phyloP scores from a whole-genome alignment of 2,329 filamentous ascomycete species.

The Fusarium sp. region DNA sequence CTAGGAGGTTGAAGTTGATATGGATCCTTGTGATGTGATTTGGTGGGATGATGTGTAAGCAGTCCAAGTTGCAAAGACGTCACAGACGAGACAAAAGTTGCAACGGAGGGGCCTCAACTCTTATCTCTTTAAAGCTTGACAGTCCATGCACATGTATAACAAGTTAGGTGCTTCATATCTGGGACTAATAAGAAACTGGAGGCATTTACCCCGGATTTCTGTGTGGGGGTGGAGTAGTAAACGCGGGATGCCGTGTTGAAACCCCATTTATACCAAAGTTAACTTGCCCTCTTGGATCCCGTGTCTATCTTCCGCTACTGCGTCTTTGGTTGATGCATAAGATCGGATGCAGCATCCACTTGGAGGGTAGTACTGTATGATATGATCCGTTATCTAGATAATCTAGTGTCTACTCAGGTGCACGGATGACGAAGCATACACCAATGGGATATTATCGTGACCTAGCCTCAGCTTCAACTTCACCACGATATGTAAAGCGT shows the following conservation, averaged over 20 bases:
- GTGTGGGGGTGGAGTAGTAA: conserved; percentile 46
- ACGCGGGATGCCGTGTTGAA: conserved; percentile 38
- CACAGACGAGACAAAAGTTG: conserved; percentile 12
- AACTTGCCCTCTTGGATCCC: conserved; percentile 22
- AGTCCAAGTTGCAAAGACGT: conserved; percentile 9
- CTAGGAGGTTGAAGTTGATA: conserved; percentile 10
- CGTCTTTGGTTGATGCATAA: conserved; percentile 26
- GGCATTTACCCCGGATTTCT: conserved; percentile 38
- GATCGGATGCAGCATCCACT: conserved; percentile 30
- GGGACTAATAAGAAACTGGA: conserved; percentile 35
- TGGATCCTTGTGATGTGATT: conserved; percentile 27
- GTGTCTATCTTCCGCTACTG: conserved; percentile 31
- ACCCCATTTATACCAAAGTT: conserved; percentile 28
- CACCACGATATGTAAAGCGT: conserved; percentile 1
- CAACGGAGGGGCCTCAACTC: conserved; percentile 15
- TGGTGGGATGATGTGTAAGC: conserved; percentile 9
- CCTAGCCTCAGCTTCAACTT: conserved; percentile 6
- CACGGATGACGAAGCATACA: conserved; percentile 13
- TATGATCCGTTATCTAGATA: conserved; percentile 24
- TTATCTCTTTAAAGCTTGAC: conserved; percentile 18
- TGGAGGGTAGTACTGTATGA: not conserved
- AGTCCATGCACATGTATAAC: conserved; percentile 10
- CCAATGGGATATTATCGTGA: not conserved
- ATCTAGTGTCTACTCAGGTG: conserved; percentile 16
- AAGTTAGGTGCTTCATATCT: conserved; percentile 25